Conservation (phyloP, 2,329 filamentous ascomycete genomes). For the Ustilaginoidea virens region DNA sequence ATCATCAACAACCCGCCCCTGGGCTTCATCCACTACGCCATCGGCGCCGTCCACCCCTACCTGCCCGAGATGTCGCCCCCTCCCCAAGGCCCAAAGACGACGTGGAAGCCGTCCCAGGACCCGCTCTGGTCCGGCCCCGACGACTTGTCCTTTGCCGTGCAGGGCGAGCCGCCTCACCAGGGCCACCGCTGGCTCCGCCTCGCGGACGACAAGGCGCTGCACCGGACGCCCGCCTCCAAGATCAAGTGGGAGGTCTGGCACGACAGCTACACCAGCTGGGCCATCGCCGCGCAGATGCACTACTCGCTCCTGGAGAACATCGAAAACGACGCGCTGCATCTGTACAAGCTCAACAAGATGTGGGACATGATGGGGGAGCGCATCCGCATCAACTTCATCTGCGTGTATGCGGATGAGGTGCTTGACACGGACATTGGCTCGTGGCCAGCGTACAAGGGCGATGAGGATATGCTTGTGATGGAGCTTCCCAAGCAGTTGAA, state of each 20-base stretch:
- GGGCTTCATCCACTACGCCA: background rate
- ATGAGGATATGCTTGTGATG: constrained; percentile 1
- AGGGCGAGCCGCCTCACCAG: background rate
- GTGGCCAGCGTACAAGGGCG: background rate
- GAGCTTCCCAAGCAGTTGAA: background rate
- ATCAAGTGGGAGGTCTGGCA: constrained; percentile 1
- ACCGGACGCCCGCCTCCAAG: background rate
- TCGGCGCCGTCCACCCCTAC: constrained; percentile 1
- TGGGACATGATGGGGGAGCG: constrained; percentile 1
- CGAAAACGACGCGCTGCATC: background rate
- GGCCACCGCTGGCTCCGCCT: constrained; percentile 1
- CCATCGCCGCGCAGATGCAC: constrained; percentile 1
- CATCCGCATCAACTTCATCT: constrained; percentile 1
- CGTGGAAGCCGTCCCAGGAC: background rate
- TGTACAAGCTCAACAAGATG: background rate
- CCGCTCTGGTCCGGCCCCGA: background rate
- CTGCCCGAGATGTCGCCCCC: background rate
- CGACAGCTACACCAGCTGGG: background rate
- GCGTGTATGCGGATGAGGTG: constrained; percentile 1
- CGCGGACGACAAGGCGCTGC: background rate
- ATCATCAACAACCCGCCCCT: constrained; percentile 2
- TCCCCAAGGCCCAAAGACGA: background rate
- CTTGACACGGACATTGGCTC: background rate
- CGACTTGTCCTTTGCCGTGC: background rate
- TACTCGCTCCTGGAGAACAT: constrained; percentile 1